These are phyloP conservation scores for Scleromitrula shiraiana DNA, from an alignment of 2,329 filamentous ascomycete species.

Conservation along the genomic window DNA sequence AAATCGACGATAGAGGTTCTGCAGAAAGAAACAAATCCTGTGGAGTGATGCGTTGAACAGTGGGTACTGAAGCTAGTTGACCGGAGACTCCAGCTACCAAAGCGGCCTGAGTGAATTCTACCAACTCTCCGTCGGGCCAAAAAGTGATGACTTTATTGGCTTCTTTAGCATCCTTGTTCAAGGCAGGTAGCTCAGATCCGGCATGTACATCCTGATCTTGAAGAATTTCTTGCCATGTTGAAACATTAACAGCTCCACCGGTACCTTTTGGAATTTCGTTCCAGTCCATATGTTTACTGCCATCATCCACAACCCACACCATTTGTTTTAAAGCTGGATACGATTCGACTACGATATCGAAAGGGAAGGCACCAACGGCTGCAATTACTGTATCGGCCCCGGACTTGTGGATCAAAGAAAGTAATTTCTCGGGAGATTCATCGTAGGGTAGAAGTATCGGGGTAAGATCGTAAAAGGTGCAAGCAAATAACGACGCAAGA, in stretches of 20 bases:
- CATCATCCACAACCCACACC: conserved; percentile 88
- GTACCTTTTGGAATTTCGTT: conserved; percentile 75
- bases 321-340: conserved; percentile 68
- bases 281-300: conserved; percentile 92
- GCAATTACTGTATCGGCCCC: conserved; percentile 77
- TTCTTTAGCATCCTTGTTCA: conserved; percentile 43
- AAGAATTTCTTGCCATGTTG: conserved; percentile 89
- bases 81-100: conserved; percentile 80
- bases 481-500: conserved; percentile 73
- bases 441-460: conserved; percentile 82
- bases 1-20: conserved; percentile 70
- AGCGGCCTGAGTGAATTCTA: conserved; percentile 76
- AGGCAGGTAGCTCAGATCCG: conserved; percentile 55
- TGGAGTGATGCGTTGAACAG: conserved; percentile 61
- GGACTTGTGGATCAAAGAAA: conserved; percentile 63
- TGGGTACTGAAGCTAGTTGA: conserved; percentile 68
- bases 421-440: conserved; percentile 58
- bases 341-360: conserved; percentile 61
- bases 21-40: conserved; percentile 80
- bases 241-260: conserved; percentile 66
- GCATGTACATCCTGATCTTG: conserved; percentile 55
- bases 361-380: conserved; percentile 77
- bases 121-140: conserved; percentile 61
- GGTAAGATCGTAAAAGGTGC: conserved; percentile 73
- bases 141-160: conserved; percentile 55